Evolutionary conservation across 2,329 filamentous ascomycete genomes (phyloP).

Genomic region (Cordyceps sp.): DNA sequence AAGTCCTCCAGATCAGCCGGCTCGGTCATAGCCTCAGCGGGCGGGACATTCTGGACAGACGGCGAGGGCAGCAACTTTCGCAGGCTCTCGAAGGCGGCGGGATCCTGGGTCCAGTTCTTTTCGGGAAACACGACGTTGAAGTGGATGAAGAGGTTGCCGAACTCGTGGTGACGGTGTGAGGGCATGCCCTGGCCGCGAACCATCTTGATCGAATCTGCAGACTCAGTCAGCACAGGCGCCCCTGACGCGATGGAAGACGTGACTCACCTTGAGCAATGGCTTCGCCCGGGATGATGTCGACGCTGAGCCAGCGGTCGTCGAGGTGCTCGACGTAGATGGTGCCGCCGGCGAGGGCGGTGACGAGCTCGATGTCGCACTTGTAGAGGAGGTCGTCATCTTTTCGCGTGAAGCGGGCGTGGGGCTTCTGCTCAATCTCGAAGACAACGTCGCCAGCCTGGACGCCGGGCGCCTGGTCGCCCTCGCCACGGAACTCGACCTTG

Average conservation of each 20-base stretch:
- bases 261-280: slow-evolving; percentile 77
- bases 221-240: background rate
- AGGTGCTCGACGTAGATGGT: slow-evolving; percentile 89
- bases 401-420: slow-evolving; percentile 86
- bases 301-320: slow-evolving; percentile 89
- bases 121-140: slow-evolving; percentile 96
- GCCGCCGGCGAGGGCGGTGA: slow-evolving; percentile 86
- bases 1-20: slow-evolving; percentile 75
- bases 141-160: slow-evolving; percentile 90
- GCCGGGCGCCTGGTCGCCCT: slow-evolving; percentile 90
- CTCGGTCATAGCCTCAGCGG: slow-evolving; percentile 79
- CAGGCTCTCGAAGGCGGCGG: slow-evolving; percentile 59
- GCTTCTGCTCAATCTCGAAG: slow-evolving; percentile 98
- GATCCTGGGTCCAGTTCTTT: slow-evolving; percentile 49
- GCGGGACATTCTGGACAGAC: slow-evolving; percentile 45
- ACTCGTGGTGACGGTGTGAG: slow-evolving; percentile 84
- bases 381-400: slow-evolving; percentile 95
- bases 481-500: slow-evolving; percentile 92
- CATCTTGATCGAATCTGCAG: slow-evolving; percentile 72
- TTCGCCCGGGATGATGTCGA: slow-evolving; percentile 87
- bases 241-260: background rate
- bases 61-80: slow-evolving; percentile 71
- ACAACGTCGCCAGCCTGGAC: slow-evolving; percentile 90
- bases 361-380: slow-evolving; percentile 85
- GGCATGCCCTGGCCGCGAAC: slow-evolving; percentile 97